Base-by-base conservation (phyloP, 495 filamentous ascomycete species). In the Cairneyella variabilis region DNA sequence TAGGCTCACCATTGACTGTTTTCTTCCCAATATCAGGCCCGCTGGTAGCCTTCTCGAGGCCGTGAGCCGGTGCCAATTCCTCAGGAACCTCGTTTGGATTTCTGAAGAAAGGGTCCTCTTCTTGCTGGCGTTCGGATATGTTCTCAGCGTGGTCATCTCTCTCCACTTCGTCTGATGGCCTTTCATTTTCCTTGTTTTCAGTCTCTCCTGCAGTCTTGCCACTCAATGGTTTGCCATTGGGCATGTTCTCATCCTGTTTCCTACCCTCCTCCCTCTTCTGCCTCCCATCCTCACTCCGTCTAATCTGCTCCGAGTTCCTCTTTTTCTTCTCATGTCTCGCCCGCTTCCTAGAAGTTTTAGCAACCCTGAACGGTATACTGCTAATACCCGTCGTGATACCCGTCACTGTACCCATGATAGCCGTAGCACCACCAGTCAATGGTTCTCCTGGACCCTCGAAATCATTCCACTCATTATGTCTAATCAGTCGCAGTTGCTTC, bases 361-460 rank as follows among this genome's bases (percentile, higher is more conserved):
- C 74, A 58, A 84, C 65, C 25, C 76, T 67, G 7, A 82, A 72
- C 1, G 84, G 84, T 23, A 85, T 71, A 14, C 76, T 69, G 4
- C 80, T 82, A 30, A 86, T 63, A 4, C 84, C 84, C 36, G 72
- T 68, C 18, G 78, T 76, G 11, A 79, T 69, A 30, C 76, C 75
- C 0, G 75, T 74, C 0, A 84, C 60, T 3, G 76, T 76, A 5
- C 73, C 67, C 21, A 79, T 64, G 3, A 88, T 50, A 3, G 83
- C 83, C 0, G 76, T 75, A 7, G 79, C 76, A 1, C 71, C 67
- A 4, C 87, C 86, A 2, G 85, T 86, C 26, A 90, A 57, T 1
- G 86, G 87, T 61, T 90, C 86, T 0, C 85, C 86, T 0, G 86
- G 85, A 0, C 86, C 86, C 49, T 86, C 84, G 54, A 88, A 90